These are phyloP conservation scores for Curvularia eragrostidis DNA, from an alignment of 2,329 filamentous ascomycete genomes.

Conservation along the genomic window DNA sequence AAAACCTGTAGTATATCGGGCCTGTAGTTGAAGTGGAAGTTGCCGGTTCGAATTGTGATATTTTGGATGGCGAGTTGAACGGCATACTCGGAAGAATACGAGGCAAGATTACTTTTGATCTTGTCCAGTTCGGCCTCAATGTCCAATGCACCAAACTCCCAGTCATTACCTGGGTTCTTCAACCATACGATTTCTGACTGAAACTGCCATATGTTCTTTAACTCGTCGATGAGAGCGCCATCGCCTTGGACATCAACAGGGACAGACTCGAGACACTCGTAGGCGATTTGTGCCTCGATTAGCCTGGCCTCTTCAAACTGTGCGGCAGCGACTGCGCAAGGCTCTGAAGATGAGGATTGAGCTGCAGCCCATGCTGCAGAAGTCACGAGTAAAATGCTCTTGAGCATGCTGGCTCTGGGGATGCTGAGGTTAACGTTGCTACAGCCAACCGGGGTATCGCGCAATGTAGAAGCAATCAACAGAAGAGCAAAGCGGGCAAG, in stretches of 20 bases:
- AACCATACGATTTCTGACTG: slow-evolving; percentile 48
- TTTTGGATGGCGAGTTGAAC: slow-evolving; percentile 45
- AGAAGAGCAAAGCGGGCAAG: slow-evolving; percentile 2
- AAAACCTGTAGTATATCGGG: slow-evolving; percentile 41
- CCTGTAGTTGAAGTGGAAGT: slow-evolving; percentile 38
- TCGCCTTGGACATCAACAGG: slow-evolving; percentile 39
- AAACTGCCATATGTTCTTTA: slow-evolving; percentile 43
- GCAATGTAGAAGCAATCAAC: slow-evolving; percentile 1
- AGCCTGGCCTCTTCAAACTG: not conserved
- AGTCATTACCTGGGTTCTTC: slow-evolving; percentile 43
- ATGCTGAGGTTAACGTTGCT: not conserved
- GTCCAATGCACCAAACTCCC: slow-evolving; percentile 45
- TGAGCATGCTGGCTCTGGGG: slow-evolving; percentile 15
- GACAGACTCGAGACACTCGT: slow-evolving; percentile 42
- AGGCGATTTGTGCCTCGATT: slow-evolving; percentile 31
- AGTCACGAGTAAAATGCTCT: slow-evolving; percentile 20
- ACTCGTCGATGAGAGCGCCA: slow-evolving; percentile 36
- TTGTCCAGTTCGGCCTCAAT: slow-evolving; percentile 44
- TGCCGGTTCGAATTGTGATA: slow-evolving; percentile 33
- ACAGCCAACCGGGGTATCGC: not conserved
- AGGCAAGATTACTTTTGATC: slow-evolving; percentile 39
- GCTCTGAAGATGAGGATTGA: slow-evolving; percentile 23
- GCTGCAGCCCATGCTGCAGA: slow-evolving; percentile 23
- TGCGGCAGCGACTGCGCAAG: slow-evolving; percentile 29
- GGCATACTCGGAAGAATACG: slow-evolving; percentile 45